These are phyloP conservation scores for Amanita brunnescens DNA, from an alignment of 768 basidiomycete genomes.

Conservation along the genomic window DNA sequence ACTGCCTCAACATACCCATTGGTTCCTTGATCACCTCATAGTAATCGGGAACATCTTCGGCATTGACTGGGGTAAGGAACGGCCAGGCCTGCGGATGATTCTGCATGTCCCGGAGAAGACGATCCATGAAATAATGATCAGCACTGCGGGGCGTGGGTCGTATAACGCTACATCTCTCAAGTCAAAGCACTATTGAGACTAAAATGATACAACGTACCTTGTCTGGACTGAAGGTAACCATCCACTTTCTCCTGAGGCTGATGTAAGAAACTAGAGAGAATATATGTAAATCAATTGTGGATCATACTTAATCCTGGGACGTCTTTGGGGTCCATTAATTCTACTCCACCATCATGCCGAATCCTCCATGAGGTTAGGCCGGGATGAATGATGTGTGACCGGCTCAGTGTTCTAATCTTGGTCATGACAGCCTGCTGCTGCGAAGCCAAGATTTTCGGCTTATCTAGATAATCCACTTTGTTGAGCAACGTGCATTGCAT, in stretches of 20 bases:
- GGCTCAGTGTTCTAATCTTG: slow-evolving; percentile 82
- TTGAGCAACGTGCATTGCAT: slow-evolving; percentile 98
- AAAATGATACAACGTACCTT: slow-evolving; percentile 36
- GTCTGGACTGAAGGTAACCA: slow-evolving; percentile 83
- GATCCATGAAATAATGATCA: slow-evolving; percentile 63
- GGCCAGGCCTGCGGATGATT: slow-evolving; percentile 81
- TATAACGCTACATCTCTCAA: slow-evolving; percentile 19
- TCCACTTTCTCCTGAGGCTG: slow-evolving; percentile 69
- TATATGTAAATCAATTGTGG: slow-evolving; percentile 4
- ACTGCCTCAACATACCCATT: slow-evolving; percentile 61
- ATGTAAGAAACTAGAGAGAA: slow-evolving; percentile 3
- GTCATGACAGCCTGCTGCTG: slow-evolving; percentile 87
- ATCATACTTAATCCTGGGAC: slow-evolving; percentile 81
- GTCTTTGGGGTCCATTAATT: slow-evolving; percentile 59
- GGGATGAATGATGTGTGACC: slow-evolving; percentile 76
- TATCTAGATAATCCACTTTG: slow-evolving; percentile 84
- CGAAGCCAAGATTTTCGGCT: slow-evolving; percentile 58
- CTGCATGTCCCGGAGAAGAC: slow-evolving; percentile 70
- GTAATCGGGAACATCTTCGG: slow-evolving; percentile 78
- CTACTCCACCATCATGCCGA: slow-evolving; percentile 44
- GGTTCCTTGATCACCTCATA: slow-evolving; percentile 83
- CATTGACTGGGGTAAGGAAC: slow-evolving; percentile 74
- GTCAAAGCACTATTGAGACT: neutral
- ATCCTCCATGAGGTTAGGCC: slow-evolving; percentile 62
- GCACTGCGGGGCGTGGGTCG: slow-evolving; percentile 35